phyloP scores from a whole-genome alignment of 495 filamentous ascomycete species.

The Aspergillus nanangensis region DNA sequence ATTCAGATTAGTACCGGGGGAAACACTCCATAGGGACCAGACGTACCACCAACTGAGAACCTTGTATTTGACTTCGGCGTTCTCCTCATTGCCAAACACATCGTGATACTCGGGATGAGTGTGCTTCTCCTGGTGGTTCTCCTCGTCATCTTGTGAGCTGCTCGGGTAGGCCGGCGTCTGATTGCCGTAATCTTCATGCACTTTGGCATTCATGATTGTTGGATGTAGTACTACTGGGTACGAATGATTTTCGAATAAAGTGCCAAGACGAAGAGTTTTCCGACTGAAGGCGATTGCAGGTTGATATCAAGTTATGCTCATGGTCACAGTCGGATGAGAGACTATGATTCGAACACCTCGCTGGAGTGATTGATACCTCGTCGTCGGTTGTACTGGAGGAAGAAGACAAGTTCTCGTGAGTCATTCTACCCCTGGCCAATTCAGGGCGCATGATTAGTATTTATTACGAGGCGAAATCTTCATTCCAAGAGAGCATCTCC shows the following conservation, averaged over 20 bases:
- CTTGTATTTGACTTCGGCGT: slow-evolving; percentile 40
- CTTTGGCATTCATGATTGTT: too few relatives aligned
- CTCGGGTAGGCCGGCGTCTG: too few relatives aligned
- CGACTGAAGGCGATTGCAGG: not conserved
- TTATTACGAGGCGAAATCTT: not conserved
- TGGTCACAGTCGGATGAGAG: too few relatives aligned
- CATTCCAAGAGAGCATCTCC: not conserved
- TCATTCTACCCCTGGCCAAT: not conserved
- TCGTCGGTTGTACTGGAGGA: too few relatives aligned
- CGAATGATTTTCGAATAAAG: too few relatives aligned
- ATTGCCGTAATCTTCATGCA: too few relatives aligned
- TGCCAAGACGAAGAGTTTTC: not conserved
- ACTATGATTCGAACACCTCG: too few relatives aligned
- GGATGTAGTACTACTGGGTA: too few relatives aligned
- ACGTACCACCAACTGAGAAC: slow-evolving; percentile 42
- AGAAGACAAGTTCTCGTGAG: too few relatives aligned
- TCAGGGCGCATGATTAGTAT: not conserved
- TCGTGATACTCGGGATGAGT: slow-evolving; percentile 11
- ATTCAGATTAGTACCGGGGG: slow-evolving; percentile 3
- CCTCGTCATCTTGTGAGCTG: not conserved
- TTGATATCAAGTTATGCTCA: too few relatives aligned
- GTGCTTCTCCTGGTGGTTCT: slow-evolving; percentile 1
- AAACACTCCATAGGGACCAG: not conserved
- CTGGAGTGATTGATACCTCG: too few relatives aligned
- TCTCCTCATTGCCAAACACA: slow-evolving; percentile 41